A percentile compares a stretch with the other conserved stretches of the same genome.
These are phyloP conservation scores for Globisporangium spiculum DNA, from an alignment of 352 stramenopile genomes.

Conservation along the genomic window DNA sequence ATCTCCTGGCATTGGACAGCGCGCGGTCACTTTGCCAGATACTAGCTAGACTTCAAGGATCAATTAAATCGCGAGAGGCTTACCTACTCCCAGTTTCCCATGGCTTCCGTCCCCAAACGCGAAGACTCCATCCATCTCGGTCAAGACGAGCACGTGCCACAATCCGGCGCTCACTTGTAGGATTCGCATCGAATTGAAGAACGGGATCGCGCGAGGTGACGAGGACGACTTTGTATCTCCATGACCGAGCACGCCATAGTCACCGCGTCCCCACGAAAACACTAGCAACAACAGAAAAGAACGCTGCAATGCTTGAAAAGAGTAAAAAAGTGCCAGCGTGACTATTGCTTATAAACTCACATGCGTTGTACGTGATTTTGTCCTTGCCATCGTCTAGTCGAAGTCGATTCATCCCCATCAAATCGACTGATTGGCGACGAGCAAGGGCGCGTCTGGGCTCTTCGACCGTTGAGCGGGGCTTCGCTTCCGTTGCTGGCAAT, in stretches of 20 bases:
- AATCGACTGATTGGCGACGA: conserved; percentile 22
- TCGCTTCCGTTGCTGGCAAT: conserved; percentile 18
- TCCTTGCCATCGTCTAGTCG: conserved; percentile 11
- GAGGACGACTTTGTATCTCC: conserved; percentile 39
- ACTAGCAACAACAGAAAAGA: conserved; percentile 27
- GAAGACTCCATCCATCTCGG: conserved; percentile 63
- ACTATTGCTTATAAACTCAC: not conserved
- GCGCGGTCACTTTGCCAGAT: not conserved
- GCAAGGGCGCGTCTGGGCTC: conserved; percentile 16
- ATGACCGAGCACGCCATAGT: conserved; percentile 57
- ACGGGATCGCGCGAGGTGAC: conserved; percentile 40
- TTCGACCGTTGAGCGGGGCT: conserved; percentile 11
- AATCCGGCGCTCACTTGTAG: conserved; percentile 49
- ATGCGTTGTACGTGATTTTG: conserved; percentile 11
- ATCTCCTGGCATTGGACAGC: conserved; percentile 35
- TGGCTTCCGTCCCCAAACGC: conserved; percentile 61
- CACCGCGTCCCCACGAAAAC: conserved; percentile 66
- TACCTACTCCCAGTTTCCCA: conserved; percentile 67
- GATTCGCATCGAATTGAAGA: conserved; percentile 60
- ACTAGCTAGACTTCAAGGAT: not conserved
- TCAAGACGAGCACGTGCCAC: conserved; percentile 68
- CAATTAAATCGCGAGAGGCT: not conserved
- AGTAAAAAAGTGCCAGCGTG: not conserved
- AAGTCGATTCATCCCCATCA: conserved; percentile 15
- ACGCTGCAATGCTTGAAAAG: too few species aligned